Base-by-base conservation (phyloP, 768 basidiomycete species). In the Tephrocybe sp. region DNA sequence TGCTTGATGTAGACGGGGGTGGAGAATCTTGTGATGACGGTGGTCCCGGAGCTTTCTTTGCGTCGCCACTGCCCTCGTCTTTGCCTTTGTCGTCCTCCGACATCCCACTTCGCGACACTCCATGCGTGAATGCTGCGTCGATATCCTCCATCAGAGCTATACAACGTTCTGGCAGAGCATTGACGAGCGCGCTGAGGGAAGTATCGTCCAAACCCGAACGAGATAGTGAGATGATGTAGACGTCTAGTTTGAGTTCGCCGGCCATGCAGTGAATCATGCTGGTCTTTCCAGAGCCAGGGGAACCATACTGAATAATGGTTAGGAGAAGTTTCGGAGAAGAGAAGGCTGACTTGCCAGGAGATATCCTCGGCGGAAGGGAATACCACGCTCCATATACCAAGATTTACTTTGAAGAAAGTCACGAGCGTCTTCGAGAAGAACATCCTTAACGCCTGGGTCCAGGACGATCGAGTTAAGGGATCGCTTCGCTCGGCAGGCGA, bases 121-220 rank as follows among this genome's bases (percentile, higher is more conserved):
- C 59, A 42, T 63, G 63, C 5, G 64, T 68, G 59, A 86, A 83
- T 1, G 82, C 81, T 0, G 80, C 84, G 52, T 88, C 86, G 44
- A 88, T 80, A 61, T 88, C 86, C 59, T 88, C 85, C 75, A 88
- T 83, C 16, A 88, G 70, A 13, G 80, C 75, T 41, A 88, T 77
- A 56, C 80, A 83, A 15, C 70, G 65, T 36, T 75, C 70, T 0
- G 84, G 84, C 1, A 85, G 66, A 8, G 64, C 66, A 9, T 75
- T 70, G 47, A 85, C 72, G 44, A 86, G 73, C 36, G 74, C 69
- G 45, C 70, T 69, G 25, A 88, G 71, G 5, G 61, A 57, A 0
- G 69, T 62, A 63, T 88, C 86, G 58, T 86, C 82, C 29, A 88
- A 60, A 4, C 77, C 77, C 1, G 63, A 50, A 16, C 76, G 73